Conservation (phyloP, 768 basidiomycete species). For the Naganishia onofrii region DNA sequence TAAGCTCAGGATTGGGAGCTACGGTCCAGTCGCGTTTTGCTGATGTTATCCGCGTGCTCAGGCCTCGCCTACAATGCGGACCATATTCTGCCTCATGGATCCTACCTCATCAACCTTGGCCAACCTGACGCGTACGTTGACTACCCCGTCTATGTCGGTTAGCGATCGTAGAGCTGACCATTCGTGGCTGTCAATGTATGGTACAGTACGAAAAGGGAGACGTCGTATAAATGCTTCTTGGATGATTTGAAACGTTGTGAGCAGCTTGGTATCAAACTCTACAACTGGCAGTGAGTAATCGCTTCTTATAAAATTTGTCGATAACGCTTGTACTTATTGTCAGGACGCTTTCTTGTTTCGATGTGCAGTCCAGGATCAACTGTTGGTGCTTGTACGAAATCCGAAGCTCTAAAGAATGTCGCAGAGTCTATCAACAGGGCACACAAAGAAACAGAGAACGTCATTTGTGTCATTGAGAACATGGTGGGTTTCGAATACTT, state of each 20-base stretch:
- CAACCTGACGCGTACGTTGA: conserved; percentile 24
- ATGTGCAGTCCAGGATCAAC: conserved; percentile 75
- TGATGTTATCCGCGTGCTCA: conserved; percentile 24
- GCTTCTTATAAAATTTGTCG: not conserved
- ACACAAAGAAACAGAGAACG: conserved; percentile 61
- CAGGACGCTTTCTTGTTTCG: not conserved
- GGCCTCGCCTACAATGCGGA: conserved; percentile 62
- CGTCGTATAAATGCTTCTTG: conserved; percentile 63
- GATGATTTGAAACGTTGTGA: conserved; percentile 80
- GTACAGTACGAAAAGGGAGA: conserved; percentile 45
- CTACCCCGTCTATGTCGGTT: not conserved
- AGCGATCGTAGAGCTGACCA: conserved; percentile 60
- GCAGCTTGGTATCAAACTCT: conserved; percentile 66
- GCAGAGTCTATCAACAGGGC: conserved; percentile 73
- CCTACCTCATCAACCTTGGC: conserved; percentile 76
- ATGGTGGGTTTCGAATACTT: conserved; percentile 59
- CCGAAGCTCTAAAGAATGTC: conserved; percentile 64
- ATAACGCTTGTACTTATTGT: not conserved
- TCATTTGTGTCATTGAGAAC: conserved; percentile 73
- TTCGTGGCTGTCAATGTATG: no score
- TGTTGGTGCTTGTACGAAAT: conserved; percentile 64
- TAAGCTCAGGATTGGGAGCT: conserved; percentile 24
- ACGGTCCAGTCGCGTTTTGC: not conserved
- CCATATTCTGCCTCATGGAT: conserved; percentile 77
- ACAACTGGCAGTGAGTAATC: conserved; percentile 81